Evolutionary conservation across 805 yeast species (phyloP), one percentile per base, ranked within the genome.

Genomic region (Schwanniomyces polymorphus): DNA sequence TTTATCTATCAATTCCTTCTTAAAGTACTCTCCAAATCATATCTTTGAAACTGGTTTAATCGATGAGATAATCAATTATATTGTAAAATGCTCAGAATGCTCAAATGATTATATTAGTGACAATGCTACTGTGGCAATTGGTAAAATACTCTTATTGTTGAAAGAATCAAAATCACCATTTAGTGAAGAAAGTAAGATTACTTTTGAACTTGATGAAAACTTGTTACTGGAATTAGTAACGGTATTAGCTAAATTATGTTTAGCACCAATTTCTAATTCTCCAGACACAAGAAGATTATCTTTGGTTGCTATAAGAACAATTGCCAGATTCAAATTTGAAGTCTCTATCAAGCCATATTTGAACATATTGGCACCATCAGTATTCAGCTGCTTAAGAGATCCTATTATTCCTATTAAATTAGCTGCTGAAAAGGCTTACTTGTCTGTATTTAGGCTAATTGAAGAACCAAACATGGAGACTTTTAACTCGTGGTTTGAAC

Each of bases 351-450:
- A 69, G 46, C 83, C 86, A 10, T 72, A 76, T 56, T 69, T 80
- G 52, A 82, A 83, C 54, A 51, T 67, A 0, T 57, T 92, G 43
- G 88, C 79, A 3, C 89, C 94, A 11, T 74, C 88, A 10, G 84
- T 91, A 2, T 92, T 92, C 63, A 72, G 85, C 0, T 85, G 94
- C 63, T 85, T 92, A 35, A 78, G 99, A 54, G 97, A 91, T 59
- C 77, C 84, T n/a, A 75, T 88, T 41, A 89, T 92, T 59, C 97
- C 99, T 4, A 85, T 92, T 55, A 91, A 91, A 59, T 75, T 92
- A 51, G 97, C 97, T 1, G 97, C 97, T 7, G 99, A 92, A 64
- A 89, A 89, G 70, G 91, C 95, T 0, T 91, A 79, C 64, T 63
- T 91, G 54, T 81, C 88, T 1, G 61, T 90, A 14, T 86, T 91